phyloP scores from a whole-genome alignment of 805 yeast species.

The Metschnikowia kunwiensis region DNA sequence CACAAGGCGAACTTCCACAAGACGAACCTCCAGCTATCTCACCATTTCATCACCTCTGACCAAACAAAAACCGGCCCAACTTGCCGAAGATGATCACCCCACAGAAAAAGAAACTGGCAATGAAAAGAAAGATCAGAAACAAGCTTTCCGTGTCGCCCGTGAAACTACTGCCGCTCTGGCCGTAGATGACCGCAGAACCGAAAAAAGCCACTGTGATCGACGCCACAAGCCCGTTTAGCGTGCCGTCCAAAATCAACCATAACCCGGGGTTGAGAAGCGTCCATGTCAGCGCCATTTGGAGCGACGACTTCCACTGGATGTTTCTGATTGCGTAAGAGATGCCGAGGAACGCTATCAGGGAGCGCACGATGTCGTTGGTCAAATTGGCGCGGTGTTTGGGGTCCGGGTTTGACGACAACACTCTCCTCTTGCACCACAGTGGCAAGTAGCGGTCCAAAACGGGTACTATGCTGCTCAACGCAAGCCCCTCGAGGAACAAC shows the following conservation, averaged over 20 bases:
- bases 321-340: slow-evolving; percentile 67
- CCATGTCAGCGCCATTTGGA: slow-evolving; percentile 66
- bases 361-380: slow-evolving; percentile 36
- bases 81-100: slow-evolving; percentile 68
- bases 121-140: slow-evolving; percentile 49
- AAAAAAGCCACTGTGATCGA: slow-evolving; percentile 30
- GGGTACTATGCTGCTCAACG: slow-evolving; percentile 58
- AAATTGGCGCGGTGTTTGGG: slow-evolving; percentile 30
- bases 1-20: too few species aligned
- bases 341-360: slow-evolving; percentile 64
- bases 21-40: too few species aligned
- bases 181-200: slow-evolving; percentile 32
- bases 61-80: slow-evolving; percentile 55
- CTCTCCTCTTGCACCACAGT: slow-evolving; percentile 25
- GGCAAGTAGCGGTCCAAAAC: slow-evolving; percentile 36
- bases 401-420: slow-evolving; percentile 40
- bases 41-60: slow-evolving; percentile 9
- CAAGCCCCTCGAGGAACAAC: slow-evolving; percentile 50
- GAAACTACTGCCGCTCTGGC: slow-evolving; percentile 25
- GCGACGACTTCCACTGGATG: slow-evolving; percentile 63
- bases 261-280: slow-evolving; percentile 58
- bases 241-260: slow-evolving; percentile 65
- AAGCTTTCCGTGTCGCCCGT: slow-evolving; percentile 24
- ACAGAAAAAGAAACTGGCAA: slow-evolving; percentile 63
- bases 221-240: slow-evolving; percentile 49